Percentiles rank a stretch among this genome's conserved stretches.
Evolutionary conservation across 768 basidiomycete genomes (phyloP).

Genomic region (Leccinum arenicola): DNA sequence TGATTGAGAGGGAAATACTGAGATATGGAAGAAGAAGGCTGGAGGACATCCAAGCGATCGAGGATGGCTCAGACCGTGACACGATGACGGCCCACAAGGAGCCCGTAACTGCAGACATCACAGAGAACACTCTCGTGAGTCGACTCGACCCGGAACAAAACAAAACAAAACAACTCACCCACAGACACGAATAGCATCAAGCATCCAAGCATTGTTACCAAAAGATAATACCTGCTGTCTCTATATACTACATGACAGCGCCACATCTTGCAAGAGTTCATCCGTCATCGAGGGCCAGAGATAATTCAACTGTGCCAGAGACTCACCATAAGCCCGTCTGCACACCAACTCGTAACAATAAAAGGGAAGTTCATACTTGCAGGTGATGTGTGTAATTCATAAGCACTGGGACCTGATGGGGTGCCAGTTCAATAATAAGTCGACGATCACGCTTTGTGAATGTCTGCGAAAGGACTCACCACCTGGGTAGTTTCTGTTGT

Average conservation of each 20-base stretch:
- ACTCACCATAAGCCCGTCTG: slow-evolving; percentile 30
- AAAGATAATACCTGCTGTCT: slow-evolving; percentile 19
- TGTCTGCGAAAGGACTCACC: slow-evolving; percentile 13
- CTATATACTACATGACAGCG: slow-evolving; percentile 32
- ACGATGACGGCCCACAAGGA: slow-evolving; percentile 29
- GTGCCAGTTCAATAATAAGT: too few species aligned
- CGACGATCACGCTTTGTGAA: neutral
- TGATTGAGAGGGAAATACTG: slow-evolving; percentile 32
- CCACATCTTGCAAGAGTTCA: slow-evolving; percentile 26
- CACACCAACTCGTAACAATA: slow-evolving; percentile 29
- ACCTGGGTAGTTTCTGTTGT: slow-evolving; percentile 31
- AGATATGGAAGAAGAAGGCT: slow-evolving; percentile 31
- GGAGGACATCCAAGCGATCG: slow-evolving; percentile 30
- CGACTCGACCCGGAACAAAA: neutral
- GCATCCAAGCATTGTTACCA: slow-evolving; percentile 17
- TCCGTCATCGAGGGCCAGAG: neutral
- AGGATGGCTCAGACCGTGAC: slow-evolving; percentile 20
- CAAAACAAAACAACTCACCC: slow-evolving; percentile 8
- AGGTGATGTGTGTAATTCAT: slow-evolving; percentile 24
- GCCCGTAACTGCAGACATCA: slow-evolving; percentile 23
- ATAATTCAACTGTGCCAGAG: neutral
- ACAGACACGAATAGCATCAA: slow-evolving; percentile 26
- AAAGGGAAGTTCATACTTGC: slow-evolving; percentile 26
- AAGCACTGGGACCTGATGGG: slow-evolving; percentile 23
- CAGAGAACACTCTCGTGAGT: neutral